These are phyloP conservation scores for Peronospora belbahrii DNA, from an alignment of 352 stramenopile species.

Conservation along the genomic window DNA sequence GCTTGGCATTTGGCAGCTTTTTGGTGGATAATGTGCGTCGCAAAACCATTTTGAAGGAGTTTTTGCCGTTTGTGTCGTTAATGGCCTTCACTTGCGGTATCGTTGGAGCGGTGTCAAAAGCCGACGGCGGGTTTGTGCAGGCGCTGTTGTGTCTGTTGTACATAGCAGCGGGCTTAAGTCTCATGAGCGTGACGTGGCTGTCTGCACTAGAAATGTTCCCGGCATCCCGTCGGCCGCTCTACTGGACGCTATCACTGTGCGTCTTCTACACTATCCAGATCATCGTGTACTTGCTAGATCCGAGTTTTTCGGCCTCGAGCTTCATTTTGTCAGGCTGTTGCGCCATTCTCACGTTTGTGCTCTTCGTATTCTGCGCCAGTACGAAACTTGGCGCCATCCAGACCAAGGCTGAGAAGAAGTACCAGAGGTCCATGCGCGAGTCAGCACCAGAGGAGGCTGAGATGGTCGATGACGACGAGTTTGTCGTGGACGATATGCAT, in stretches of 20 bases:
- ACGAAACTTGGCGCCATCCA: conserved; percentile 78
- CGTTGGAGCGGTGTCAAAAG: conserved; percentile 31
- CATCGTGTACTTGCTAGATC: conserved; percentile 46
- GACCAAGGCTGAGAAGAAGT: conserved; percentile 80
- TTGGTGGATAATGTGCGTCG: conserved; percentile 78
- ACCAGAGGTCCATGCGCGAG: conserved; percentile 41
- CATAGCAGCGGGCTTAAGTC: conserved; percentile 51
- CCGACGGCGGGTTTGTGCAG: conserved; percentile 34
- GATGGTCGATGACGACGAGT: conserved; percentile 18
- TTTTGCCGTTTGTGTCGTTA: conserved; percentile 62
- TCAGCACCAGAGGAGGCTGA: conserved; percentile 19
- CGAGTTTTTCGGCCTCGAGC: conserved; percentile 50
- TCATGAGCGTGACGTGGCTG: conserved; percentile 71
- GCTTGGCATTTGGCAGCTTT: conserved; percentile 67
- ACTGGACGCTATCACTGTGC: conserved; percentile 61
- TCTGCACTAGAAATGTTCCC: conserved; percentile 79
- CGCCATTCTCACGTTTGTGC: conserved; percentile 37
- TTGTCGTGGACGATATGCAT: conserved; percentile 34
- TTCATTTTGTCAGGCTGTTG: conserved; percentile 50
- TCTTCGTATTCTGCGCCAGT: conserved; percentile 74
- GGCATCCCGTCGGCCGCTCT: conserved; percentile 43
- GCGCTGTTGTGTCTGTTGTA: conserved; percentile 56
- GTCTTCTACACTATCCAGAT: conserved; percentile 56
- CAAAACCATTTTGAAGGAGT: conserved; percentile 87
- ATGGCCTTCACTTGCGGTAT: conserved; percentile 55